phyloP scores from a whole-genome alignment of 306 rosid species.

The Betula pendula region DNA sequence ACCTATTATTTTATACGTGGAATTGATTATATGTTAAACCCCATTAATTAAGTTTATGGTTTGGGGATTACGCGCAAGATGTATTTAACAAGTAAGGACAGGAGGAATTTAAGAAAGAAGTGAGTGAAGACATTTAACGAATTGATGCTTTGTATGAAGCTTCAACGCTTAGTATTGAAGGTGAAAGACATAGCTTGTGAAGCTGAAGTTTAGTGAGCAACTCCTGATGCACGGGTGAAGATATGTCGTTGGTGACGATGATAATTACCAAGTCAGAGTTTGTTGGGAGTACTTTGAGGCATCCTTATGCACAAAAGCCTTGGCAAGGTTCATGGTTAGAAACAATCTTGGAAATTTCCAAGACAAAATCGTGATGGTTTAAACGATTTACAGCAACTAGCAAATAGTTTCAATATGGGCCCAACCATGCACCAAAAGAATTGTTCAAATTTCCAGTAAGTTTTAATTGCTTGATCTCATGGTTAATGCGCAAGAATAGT shows the following conservation, averaged over 20 bases:
- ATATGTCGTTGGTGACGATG: not conserved
- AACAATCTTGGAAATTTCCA: conserved; percentile 6
- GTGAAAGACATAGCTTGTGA: conserved; percentile 46
- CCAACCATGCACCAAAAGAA: conserved; percentile 26
- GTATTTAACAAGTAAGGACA: conserved; percentile 25
- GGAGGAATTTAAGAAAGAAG: conserved; percentile 3
- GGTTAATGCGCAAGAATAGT: too few relatives aligned
- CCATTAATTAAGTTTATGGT: too few relatives aligned
- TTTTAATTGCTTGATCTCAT: too few relatives aligned
- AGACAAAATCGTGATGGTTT: conserved; percentile 20
- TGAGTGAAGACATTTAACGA: conserved; percentile 32
- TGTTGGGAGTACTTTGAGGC: conserved; percentile 24
- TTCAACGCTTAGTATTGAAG: conserved; percentile 48
- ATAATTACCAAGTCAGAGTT: conserved; percentile 7
- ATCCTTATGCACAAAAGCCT: conserved; percentile 43
- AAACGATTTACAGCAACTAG: conserved; percentile 25
- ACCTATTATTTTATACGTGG: too few relatives aligned
- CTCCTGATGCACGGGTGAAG: conserved; percentile 10
- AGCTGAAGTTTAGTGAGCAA: conserved; percentile 31
- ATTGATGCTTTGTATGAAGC: conserved; percentile 50
- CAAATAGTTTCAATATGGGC: conserved; percentile 24
- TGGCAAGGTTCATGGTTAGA: conserved; percentile 31
- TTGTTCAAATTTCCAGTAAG: conserved; percentile 41
- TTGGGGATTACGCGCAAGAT: conserved; percentile 29
- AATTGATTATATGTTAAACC: not conserved